Percentiles rank a stretch among this genome's conserved stretches.
phyloP scores from a whole-genome alignment of 2,329 filamentous ascomycete genomes.

The Stagonosporopsis tanaceti region DNA sequence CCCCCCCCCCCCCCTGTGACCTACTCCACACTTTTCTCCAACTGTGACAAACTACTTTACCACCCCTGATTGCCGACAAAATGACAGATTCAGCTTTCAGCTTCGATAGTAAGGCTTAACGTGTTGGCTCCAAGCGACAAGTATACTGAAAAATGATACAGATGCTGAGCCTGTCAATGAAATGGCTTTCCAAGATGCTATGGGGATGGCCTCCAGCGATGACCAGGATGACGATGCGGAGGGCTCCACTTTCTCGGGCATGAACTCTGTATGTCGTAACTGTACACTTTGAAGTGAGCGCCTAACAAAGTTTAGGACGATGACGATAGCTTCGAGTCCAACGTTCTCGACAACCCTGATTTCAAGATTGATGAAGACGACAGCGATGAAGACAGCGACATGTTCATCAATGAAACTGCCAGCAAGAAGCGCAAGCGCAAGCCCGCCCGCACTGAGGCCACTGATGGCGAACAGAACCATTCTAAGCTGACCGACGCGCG shows the following conservation, averaged over 20 bases:
- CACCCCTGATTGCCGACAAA: neutral
- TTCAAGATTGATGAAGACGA: slow-evolving; percentile 17
- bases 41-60: neutral
- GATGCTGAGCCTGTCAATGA: slow-evolving; percentile 19
- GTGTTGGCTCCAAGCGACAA: neutral
- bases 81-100: slow-evolving; percentile 28
- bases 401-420: slow-evolving; percentile 6
- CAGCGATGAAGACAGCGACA: slow-evolving; percentile 16
- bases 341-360: slow-evolving; percentile 21
- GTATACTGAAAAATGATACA: slow-evolving; percentile 12
- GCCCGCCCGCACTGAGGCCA: slow-evolving; percentile 14
- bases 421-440: slow-evolving; percentile 29
- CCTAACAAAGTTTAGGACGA: slow-evolving; percentile 21
- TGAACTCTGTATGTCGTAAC: slow-evolving; percentile 15
- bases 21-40: neutral
- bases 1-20: neutral
- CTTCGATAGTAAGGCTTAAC: slow-evolving; percentile 23
- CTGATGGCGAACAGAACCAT: slow-evolving; percentile 3
- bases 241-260: neutral
- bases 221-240: slow-evolving; percentile 20
- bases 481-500: slow-evolving; percentile 24
- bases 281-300: neutral
- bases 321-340: slow-evolving; percentile 30
- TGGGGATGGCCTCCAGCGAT: slow-evolving; percentile 13
- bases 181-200: slow-evolving; percentile 13